These are phyloP conservation scores for Psilocybe subaeruginosa DNA, from an alignment of 768 basidiomycete species.

Conservation along the genomic window DNA sequence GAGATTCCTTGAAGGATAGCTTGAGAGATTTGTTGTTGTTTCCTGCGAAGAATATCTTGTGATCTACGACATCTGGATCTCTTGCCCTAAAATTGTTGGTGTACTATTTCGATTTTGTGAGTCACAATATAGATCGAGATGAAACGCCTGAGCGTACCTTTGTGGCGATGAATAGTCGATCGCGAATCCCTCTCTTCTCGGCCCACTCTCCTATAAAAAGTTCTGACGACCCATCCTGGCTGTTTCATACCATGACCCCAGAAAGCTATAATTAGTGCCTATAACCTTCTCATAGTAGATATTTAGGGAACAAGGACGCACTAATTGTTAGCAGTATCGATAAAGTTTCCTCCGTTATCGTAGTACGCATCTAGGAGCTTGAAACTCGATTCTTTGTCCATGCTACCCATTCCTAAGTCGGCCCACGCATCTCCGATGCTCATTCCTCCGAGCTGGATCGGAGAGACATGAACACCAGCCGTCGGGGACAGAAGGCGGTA, in stretches of 20 bases:
- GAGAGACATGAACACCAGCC: constrained; percentile 45
- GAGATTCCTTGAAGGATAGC: constrained; percentile 40
- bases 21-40: constrained; percentile 46
- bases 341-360: constrained; percentile 50
- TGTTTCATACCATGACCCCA: constrained; percentile 13
- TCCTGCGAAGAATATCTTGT: constrained; percentile 16
- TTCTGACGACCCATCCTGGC: constrained; percentile 61
- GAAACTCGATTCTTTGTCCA: constrained; percentile 46
- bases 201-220: constrained; percentile 57
- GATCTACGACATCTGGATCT: constrained; percentile 22
- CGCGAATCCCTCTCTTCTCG: constrained; percentile 44
- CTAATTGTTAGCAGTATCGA: constrained; percentile 54
- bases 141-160: constrained; percentile 33
- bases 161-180: constrained; percentile 51
- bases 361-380: constrained; percentile 48
- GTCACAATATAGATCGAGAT: constrained; percentile 8
- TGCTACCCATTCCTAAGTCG: constrained; percentile 33
- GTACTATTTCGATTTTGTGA: constrained; percentile 24
- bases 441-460: constrained; percentile 45
- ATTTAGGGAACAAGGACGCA: constrained; percentile 15
- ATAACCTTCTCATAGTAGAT: background rate
- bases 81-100: constrained; percentile 30
- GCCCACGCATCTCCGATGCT: constrained; percentile 45
- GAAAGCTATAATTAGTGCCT: background rate
- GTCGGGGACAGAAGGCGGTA: constrained; percentile 37